A percentile compares a stretch with the other conserved stretches of the same genome.
These are phyloP conservation scores for Geotrichum siamense DNA, from an alignment of 1,139 yeast genomes.

Conservation along the genomic window DNA sequence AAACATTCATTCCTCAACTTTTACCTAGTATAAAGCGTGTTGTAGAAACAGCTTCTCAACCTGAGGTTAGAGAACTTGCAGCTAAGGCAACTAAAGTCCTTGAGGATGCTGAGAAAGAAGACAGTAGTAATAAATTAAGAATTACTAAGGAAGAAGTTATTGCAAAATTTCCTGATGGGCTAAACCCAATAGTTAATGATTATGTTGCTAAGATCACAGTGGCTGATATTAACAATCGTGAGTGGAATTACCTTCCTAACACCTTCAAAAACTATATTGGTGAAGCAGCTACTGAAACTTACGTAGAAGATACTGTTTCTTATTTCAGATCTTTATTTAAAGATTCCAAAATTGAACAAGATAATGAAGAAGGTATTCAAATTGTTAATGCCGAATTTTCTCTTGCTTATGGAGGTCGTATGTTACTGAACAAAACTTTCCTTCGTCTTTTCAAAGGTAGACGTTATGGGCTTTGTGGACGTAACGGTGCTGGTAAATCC, in stretches of 20 bases:
- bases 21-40: conserved; percentile 89
- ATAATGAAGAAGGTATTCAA: conserved; percentile 67
- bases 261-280: conserved; percentile 38
- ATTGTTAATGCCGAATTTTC: conserved; percentile 94
- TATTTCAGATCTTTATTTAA: conserved; percentile 59
- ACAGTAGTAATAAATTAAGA: conserved; percentile 72
- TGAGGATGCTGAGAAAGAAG: conserved; percentile 65
- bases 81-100: conserved; percentile 75
- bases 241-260: conserved; percentile 68
- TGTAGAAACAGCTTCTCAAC: conserved; percentile 81
- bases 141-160: conserved; percentile 50
- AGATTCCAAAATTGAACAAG: conserved; percentile 51
- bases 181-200: conserved; percentile 35
- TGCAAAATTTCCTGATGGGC: conserved; percentile 23
- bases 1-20: conserved; percentile 74
- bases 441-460: conserved; percentile 87
- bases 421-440: conserved; percentile 88
- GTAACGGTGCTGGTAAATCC: conserved; percentile 98
- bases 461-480: conserved; percentile 95
- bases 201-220: conserved; percentile 54
- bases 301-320: conserved; percentile 44
- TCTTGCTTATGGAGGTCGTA: conserved; percentile 93
- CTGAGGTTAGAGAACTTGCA: conserved; percentile 94
- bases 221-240: conserved; percentile 80
- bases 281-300: conserved; percentile 37